Base-by-base conservation (phyloP, 805 yeast genomes). In the Hanseniaspora lindneri region DNA sequence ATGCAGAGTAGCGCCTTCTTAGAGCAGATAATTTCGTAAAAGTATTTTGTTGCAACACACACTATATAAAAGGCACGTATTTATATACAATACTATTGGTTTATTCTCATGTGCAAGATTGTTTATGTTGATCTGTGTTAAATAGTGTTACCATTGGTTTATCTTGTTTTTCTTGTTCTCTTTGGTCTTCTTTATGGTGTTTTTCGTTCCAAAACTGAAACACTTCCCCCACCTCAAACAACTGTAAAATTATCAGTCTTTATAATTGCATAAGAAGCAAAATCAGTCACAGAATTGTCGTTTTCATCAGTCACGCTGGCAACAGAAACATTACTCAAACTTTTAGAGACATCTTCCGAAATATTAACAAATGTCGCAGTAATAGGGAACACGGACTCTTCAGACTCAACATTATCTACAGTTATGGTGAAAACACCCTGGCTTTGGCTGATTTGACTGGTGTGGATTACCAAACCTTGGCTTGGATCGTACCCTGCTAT, bases 371-470 rank as follows among this genome's bases (percentile, higher is more conserved):
- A 84, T 43, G 70, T 65, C 34, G 87, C 74, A 57, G 78, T 78
- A 71, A 89, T 77, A 52, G 98, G 98, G 83, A 87, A 89, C 58
- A 89, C 69, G 11, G 77, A 73, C 53, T 87, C 95, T 64, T 89
- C 96, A 54, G 75, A 77, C 34, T 72, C 79, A 17, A 80, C 82
- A 21, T 41, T 41, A 54, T 80, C 81, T 51, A 85, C 76, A 8
- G 80, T 63, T 60, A 92, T 79, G 61, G 84, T 94, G 62, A 92
- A 79, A 39, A 84, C 78, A 39, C 88, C 95, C 23, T 74, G 69
- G 4, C 74, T 61, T 8, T 75, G 64, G 25, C 70, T 61, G 39
- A 86, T 66, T 34, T 68, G 66, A 14, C 73, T 76, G 43, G 88
- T 68, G 48, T 73, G 72, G 68, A 94, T 77, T 34, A 76, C 69